phyloP scores from a whole-genome alignment of 1,284 basidiomycete genomes.

The Puccinia brachypodii region DNA sequence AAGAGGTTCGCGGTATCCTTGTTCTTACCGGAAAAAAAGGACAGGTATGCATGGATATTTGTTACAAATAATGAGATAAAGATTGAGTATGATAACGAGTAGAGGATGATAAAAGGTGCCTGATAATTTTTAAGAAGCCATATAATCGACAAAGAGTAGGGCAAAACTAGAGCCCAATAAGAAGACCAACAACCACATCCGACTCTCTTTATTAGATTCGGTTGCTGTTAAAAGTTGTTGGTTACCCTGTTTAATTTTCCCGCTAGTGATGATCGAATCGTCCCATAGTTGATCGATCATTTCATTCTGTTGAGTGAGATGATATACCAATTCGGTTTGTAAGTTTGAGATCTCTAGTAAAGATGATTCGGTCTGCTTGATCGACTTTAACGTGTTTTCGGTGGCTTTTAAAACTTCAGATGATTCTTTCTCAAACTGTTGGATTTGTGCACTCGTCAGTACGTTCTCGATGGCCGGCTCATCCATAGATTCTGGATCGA shows the following conservation, averaged over 20 bases:
- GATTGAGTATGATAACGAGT: not conserved
- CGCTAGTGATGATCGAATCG: constrained; percentile 78
- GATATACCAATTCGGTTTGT: constrained; percentile 81
- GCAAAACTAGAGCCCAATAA: constrained; percentile 80
- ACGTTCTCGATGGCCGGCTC: constrained; percentile 64
- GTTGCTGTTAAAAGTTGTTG: constrained; percentile 77
- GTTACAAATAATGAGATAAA: constrained; percentile 5
- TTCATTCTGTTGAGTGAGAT: constrained; percentile 83
- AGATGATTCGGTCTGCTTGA: constrained; percentile 82
- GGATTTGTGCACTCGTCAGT: constrained; percentile 76
- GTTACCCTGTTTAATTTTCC: constrained; percentile 81
- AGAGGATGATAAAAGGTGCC: not conserved
- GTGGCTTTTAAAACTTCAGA: constrained; percentile 76
- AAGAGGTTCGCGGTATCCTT: not conserved
- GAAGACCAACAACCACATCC: constrained; percentile 79
- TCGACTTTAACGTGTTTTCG: constrained; percentile 77
- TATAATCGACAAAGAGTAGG: constrained; percentile 77
- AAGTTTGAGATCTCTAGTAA: constrained; percentile 84
- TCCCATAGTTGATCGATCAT: constrained; percentile 83
- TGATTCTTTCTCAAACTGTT: constrained; percentile 86
- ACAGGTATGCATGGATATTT: too few species aligned
- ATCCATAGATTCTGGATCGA: constrained; percentile 61
- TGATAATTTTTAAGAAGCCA: constrained; percentile 49
- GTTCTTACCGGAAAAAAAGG: not conserved
- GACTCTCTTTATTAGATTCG: constrained; percentile 74